A percentile compares a stretch with the other conserved stretches of the same genome.
These are phyloP conservation scores for Metrosideros polymorpha DNA, from an alignment of 441 rosid species.

Conservation along the genomic window DNA sequence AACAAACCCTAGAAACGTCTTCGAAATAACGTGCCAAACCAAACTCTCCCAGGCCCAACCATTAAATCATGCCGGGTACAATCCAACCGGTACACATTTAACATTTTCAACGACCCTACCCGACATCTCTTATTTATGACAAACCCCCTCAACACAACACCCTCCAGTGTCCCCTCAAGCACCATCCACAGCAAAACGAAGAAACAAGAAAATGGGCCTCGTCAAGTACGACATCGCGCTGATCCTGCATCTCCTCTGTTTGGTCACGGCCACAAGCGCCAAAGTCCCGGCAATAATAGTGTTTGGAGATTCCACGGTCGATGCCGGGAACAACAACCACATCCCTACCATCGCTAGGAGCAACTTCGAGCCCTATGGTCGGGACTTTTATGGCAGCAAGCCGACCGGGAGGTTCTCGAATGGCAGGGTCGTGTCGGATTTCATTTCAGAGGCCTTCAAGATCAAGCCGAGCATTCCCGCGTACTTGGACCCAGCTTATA, in stretches of 20 bases:
- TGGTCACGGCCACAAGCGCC: background rate
- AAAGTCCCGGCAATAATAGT: slow-evolving; percentile 45
- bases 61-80: background rate
- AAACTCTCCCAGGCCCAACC: background rate
- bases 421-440: slow-evolving; percentile 46
- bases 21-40: background rate
- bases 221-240: background rate
- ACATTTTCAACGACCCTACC: slow-evolving; percentile 18
- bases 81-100: background rate
- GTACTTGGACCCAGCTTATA: slow-evolving; percentile 43
- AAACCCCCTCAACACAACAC: background rate
- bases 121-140: slow-evolving; percentile 8
- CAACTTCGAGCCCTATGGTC: slow-evolving; percentile 59
- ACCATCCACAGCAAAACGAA: background rate
- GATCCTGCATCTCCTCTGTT: background rate
- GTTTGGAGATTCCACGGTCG: slow-evolving; percentile 62
- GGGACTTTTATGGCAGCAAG: slow-evolving; percentile 36
- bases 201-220: background rate
- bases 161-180: background rate
- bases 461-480: slow-evolving; percentile 43
- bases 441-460: slow-evolving; percentile 36
- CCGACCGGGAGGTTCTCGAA: slow-evolving; percentile 58
- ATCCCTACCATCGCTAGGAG: slow-evolving; percentile 53
- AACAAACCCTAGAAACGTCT: background rate
- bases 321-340: slow-evolving; percentile 53